These are phyloP conservation scores for Fonsecaea monophora DNA, from an alignment of 2,329 filamentous ascomycete species.

Conservation along the genomic window DNA sequence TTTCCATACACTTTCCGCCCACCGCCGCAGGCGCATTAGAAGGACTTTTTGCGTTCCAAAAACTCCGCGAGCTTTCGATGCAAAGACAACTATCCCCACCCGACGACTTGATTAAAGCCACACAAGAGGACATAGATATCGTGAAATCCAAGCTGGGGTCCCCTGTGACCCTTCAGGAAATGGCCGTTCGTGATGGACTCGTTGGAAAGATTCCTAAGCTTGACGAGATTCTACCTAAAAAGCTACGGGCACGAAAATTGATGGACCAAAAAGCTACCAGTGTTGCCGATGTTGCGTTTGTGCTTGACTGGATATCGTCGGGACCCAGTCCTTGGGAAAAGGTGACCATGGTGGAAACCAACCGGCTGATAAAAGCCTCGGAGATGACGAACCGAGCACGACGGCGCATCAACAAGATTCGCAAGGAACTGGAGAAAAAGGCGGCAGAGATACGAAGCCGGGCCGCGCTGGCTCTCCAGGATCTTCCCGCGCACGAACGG, in stretches of 20 bases:
- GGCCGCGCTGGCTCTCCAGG: slow-evolving; percentile 44
- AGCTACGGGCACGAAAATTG: slow-evolving; percentile 57
- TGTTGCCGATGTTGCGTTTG: slow-evolving; percentile 66
- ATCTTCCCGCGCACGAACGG: slow-evolving; percentile 22
- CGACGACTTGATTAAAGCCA: slow-evolving; percentile 50
- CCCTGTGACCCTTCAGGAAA: slow-evolving; percentile 28
- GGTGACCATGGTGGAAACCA: slow-evolving; percentile 29
- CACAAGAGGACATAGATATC: slow-evolving; percentile 50
- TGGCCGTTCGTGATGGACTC: slow-evolving; percentile 39
- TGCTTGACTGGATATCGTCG: slow-evolving; percentile 58
- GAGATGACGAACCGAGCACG: slow-evolving; percentile 29
- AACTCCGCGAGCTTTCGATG: slow-evolving; percentile 66
- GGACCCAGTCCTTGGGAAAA: slow-evolving; percentile 41
- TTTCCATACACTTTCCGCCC: slow-evolving; percentile 62
- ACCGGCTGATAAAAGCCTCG: slow-evolving; percentile 30
- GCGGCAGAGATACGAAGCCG: slow-evolving; percentile 36
- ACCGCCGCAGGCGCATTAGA: slow-evolving; percentile 46
- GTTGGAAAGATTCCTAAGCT: slow-evolving; percentile 52
- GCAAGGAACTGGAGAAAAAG: slow-evolving; percentile 32
- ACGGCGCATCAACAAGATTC: slow-evolving; percentile 30
- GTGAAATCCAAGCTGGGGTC: slow-evolving; percentile 48
- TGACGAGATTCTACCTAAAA: slow-evolving; percentile 55
- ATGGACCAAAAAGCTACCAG: slow-evolving; percentile 71
- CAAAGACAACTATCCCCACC: slow-evolving; percentile 63
- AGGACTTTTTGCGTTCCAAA: slow-evolving; percentile 63